Percentiles rank a stretch among this genome's conserved stretches.
Conservation (phyloP, 768 basidiomycete genomes). For the Xerocomellus dryophilus region DNA sequence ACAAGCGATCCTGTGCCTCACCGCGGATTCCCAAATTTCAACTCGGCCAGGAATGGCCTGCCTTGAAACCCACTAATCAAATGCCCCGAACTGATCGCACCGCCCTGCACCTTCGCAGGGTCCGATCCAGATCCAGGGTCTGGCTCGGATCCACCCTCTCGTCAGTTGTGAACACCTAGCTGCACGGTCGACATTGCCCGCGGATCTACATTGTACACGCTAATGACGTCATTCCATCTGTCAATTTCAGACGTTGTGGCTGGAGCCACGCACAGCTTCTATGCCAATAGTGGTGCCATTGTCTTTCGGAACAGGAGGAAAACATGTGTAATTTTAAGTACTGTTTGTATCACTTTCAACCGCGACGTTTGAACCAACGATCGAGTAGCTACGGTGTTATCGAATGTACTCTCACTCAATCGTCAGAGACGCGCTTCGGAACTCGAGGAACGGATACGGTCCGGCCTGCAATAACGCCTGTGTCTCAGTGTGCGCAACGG, state of each 20-base stretch:
- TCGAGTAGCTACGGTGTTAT: background rate
- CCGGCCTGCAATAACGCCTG: slow-evolving; percentile 14
- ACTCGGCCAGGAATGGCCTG: background rate
- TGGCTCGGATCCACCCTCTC: background rate
- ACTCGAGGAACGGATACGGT: slow-evolving; percentile 29
- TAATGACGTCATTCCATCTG: background rate
- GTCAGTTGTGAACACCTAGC: too few relatives aligned
- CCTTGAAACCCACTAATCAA: background rate
- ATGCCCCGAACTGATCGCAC: background rate
- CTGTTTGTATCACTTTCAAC: background rate
- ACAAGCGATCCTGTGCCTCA: background rate
- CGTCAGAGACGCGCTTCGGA: slow-evolving; percentile 23
- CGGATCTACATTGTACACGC: background rate
- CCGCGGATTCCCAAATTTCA: background rate
- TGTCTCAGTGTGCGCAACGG: background rate
- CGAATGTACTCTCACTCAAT: slow-evolving; percentile 6
- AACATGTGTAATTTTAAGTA: background rate
- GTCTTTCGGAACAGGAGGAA: background rate
- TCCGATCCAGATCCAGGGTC: background rate
- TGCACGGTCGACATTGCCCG: slow-evolving; percentile 1
- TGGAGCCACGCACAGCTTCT: background rate
- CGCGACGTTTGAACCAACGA: background rate
- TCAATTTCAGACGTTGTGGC: too few relatives aligned
- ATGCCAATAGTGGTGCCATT: too few relatives aligned
- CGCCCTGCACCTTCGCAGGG: background rate